These are phyloP conservation scores for Fusarium mexicanum DNA, from an alignment of 2,329 filamentous ascomycete genomes.

Conservation along the genomic window DNA sequence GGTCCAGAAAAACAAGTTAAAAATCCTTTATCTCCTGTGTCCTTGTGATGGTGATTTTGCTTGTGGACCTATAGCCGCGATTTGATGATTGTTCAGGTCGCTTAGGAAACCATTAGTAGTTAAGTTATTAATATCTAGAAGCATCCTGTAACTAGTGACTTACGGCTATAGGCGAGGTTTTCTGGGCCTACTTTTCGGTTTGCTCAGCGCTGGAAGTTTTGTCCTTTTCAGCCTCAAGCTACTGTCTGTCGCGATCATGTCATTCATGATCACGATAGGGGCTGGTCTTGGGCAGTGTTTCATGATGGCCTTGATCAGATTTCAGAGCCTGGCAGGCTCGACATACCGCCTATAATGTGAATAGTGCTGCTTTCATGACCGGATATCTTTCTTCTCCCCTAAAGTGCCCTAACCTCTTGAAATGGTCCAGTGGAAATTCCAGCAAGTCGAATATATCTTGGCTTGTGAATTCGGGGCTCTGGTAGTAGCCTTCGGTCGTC, in stretches of 20 bases:
- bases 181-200: too few species aligned
- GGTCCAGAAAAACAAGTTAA: too few species aligned
- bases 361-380: not conserved
- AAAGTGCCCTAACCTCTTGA: not conserved
- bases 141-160: not conserved
- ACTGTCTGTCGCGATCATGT: too few species aligned
- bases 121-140: not conserved
- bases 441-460: not conserved
- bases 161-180: not conserved
- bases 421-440: not conserved
- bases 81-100: not conserved
- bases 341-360: not conserved
- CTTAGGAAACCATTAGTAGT: not conserved
- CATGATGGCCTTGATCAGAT: too few species aligned
- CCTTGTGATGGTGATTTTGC: not conserved
- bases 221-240: not conserved
- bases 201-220: not conserved
- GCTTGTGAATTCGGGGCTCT: not conserved
- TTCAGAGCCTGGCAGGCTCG: too few species aligned
- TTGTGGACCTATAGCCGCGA: rapidly evolving
- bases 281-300: too few species aligned
- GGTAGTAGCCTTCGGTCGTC: not conserved
- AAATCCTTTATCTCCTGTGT: too few species aligned
- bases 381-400: not conserved
- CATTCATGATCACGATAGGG: too few species aligned